Percentiles rank a stretch among this genome's conserved stretches.
These are phyloP conservation scores for Pisolithus sp. DNA, from an alignment of 768 basidiomycete genomes.

Conservation along the genomic window DNA sequence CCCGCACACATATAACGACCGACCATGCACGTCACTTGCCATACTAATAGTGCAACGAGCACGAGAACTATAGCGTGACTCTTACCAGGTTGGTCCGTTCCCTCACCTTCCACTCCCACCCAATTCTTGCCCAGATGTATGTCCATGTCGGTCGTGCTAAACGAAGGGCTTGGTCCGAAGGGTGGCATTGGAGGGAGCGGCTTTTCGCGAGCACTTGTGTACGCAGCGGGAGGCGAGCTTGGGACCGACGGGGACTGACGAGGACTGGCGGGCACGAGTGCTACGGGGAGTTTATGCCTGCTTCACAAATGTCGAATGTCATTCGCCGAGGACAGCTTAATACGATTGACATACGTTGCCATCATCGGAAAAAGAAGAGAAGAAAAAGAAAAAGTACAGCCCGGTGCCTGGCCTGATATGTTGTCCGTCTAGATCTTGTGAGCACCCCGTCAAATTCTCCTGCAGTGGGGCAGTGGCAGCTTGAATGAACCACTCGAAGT, in stretches of 20 bases:
- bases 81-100: constrained; percentile 17
- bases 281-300: constrained; percentile 20
- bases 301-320: neutral
- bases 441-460: no score
- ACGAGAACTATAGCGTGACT: neutral
- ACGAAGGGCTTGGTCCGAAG: constrained; percentile 10
- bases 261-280: constrained; percentile 15
- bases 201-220: constrained; percentile 25
- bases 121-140: constrained; percentile 22
- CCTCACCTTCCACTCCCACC: constrained; percentile 12
- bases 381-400: neutral
- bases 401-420: neutral
- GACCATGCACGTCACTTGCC: neutral
- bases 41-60: neutral
- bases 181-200: constrained; percentile 31
- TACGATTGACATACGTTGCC: constrained; percentile 19
- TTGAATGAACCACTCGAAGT: neutral
- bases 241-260: constrained; percentile 22
- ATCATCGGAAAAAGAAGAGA: neutral
- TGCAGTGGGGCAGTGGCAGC: no score
- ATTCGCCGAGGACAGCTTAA: neutral
- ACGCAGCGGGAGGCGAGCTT: constrained; percentile 10
- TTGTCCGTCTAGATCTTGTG: neutral
- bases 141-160: constrained; percentile 23
- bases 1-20: neutral